Percentiles rank a stretch among this genome's conserved stretches.
Evolutionary conservation across 345 rosid genomes (phyloP).

Genomic region (Hibiscus trionum): DNA sequence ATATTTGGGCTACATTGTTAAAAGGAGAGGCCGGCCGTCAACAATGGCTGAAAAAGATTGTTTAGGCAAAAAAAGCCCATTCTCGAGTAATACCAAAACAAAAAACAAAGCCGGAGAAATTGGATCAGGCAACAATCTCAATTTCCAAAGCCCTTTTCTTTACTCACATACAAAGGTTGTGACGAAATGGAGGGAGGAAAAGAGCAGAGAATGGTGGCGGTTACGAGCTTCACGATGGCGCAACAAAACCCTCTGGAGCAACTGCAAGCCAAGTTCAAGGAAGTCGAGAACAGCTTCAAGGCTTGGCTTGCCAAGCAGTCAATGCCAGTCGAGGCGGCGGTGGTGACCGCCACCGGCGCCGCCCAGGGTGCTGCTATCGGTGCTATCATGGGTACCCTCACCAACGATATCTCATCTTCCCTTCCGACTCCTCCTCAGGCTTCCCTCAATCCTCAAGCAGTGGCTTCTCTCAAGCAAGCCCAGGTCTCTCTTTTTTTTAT

Average conservation of each 20-base stretch:
- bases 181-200: slow-evolving; percentile 44
- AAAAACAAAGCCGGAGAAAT: neutral
- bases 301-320: slow-evolving; percentile 74
- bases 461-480: slow-evolving; percentile 81
- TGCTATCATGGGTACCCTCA: slow-evolving; percentile 65
- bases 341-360: slow-evolving; percentile 64
- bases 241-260: slow-evolving; percentile 53
- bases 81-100: neutral
- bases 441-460: slow-evolving; percentile 59
- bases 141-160: neutral
- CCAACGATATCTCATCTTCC: slow-evolving; percentile 46
- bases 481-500: slow-evolving; percentile 37
- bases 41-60: neutral
- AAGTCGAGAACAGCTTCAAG: slow-evolving; percentile 55
- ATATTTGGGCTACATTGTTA: neutral
- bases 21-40: neutral
- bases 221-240: slow-evolving; percentile 29
- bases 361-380: slow-evolving; percentile 86
- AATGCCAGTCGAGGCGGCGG: slow-evolving; percentile 67
- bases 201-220: slow-evolving; percentile 26
- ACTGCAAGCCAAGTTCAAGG: slow-evolving; percentile 49
- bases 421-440: slow-evolving; percentile 36
- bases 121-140: neutral
- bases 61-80: neutral
- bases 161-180: neutral